Conservation (phyloP, 495 filamentous ascomycete genomes). For the Trichoderma virens region DNA sequence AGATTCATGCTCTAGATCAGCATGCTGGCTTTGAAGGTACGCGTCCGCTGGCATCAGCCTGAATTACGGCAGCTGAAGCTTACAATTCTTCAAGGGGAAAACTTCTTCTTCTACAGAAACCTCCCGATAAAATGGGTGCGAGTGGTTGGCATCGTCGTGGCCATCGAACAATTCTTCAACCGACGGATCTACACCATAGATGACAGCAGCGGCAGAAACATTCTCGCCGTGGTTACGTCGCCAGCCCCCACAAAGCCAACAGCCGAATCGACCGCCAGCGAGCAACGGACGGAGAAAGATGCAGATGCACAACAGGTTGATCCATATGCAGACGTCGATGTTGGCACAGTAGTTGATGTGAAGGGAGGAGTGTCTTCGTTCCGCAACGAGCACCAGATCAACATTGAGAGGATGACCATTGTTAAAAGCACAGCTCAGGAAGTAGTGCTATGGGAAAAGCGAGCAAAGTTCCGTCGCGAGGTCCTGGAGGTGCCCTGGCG, state of each 20-base stretch:
- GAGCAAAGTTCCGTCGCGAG: constrained; percentile 50
- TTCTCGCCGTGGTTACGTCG: constrained; percentile 44
- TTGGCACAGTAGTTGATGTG: constrained; percentile 65
- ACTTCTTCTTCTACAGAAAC: constrained; percentile 73
- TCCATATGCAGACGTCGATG: constrained; percentile 39
- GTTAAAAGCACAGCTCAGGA: constrained; percentile 65
- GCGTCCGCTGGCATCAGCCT: not conserved
- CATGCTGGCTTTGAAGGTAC: constrained; percentile 62
- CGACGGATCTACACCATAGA: constrained; percentile 66
- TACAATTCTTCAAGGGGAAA: constrained; percentile 44
- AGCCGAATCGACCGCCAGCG: constrained; percentile 14
- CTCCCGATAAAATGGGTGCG: constrained; percentile 85
- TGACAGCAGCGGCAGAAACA: constrained; percentile 72
- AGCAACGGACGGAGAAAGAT: not conserved
- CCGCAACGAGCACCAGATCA: constrained; percentile 55
- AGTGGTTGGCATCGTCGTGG: constrained; percentile 69
- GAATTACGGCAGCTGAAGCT: not conserved
- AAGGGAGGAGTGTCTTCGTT: constrained; percentile 66
- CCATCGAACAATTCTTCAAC: constrained; percentile 55
- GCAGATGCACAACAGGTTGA: constrained; percentile 1
- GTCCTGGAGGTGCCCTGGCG: constrained; percentile 65
- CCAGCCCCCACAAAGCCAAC: constrained; percentile 13
- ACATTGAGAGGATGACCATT: constrained; percentile 56
- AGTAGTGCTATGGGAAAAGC: constrained; percentile 66
- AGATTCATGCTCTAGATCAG: constrained; percentile 54